Evolutionary conservation across 371 early-diverging fungal species (phyloP).

Genomic region (Mucor plumbeus): DNA sequence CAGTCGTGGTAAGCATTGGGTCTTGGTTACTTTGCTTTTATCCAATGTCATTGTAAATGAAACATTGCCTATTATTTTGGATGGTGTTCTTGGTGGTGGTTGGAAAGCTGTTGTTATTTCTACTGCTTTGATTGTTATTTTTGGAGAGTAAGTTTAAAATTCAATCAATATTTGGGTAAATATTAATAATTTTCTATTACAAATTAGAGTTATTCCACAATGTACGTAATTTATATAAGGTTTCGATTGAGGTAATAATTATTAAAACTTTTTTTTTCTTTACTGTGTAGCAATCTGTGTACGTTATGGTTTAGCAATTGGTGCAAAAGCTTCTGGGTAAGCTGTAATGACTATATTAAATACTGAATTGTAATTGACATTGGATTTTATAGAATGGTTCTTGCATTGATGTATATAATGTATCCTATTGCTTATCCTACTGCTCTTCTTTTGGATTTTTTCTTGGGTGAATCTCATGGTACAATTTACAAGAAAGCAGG

Average conservation of each 20-base stretch:
- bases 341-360: not conserved
- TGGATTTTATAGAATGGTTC: slow-evolving; percentile 49
- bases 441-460: slow-evolving; percentile 75
- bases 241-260: not conserved
- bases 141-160: slow-evolving; percentile 80
- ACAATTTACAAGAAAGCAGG: slow-evolving; percentile 78
- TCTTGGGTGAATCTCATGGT: slow-evolving; percentile 85
- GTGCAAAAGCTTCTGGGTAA: slow-evolving; percentile 72
- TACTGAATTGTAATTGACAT: not conserved
- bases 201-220: slow-evolving; percentile 49
- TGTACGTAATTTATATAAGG: slow-evolving; percentile 24
- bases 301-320: slow-evolving; percentile 81
- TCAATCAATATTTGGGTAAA: not conserved
- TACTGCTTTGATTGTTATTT: slow-evolving; percentile 86
- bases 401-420: slow-evolving; percentile 69
- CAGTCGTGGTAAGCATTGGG: slow-evolving; percentile 80
- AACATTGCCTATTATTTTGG: slow-evolving; percentile 92
- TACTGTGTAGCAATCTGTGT: slow-evolving; percentile 62
- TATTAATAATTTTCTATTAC: not conserved
- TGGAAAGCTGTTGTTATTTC: slow-evolving; percentile 90
- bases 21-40: slow-evolving; percentile 88
- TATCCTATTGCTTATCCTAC: slow-evolving; percentile 85
- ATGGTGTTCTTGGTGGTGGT: slow-evolving; percentile 78
- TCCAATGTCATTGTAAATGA: slow-evolving; percentile 95
- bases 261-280: not conserved